Conservation (phyloP, 305 asterid genomes). For the Solanum hybrid region DNA sequence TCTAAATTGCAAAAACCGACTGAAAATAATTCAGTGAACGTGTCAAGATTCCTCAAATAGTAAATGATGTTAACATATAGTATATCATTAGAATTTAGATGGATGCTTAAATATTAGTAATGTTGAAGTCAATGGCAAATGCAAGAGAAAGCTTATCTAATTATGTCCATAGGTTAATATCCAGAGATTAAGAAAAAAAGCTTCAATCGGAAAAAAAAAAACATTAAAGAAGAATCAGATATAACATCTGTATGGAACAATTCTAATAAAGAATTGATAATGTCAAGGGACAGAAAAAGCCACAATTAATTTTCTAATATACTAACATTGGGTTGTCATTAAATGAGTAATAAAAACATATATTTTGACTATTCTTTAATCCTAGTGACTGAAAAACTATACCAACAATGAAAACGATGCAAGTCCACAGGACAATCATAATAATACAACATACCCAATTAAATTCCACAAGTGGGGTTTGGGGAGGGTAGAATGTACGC, state of each 20-base stretch:
- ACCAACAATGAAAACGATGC: neutral
- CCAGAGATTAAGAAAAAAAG: neutral
- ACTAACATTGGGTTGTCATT: neutral
- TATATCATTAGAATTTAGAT: neutral
- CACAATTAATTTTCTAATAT: neutral
- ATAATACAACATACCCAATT: neutral
- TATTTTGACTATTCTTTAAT: neutral
- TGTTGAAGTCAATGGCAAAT: neutral
- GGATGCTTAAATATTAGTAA: neutral
- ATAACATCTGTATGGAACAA: neutral
- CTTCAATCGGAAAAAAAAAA: neutral
- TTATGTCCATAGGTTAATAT: neutral
- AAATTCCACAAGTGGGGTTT: neutral
- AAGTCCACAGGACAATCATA: neutral
- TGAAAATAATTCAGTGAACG: slow-evolving; percentile 23
- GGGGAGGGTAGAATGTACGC: neutral
- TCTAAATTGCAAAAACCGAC: slow-evolving; percentile 88
- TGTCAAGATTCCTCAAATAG: slow-evolving; percentile 2
- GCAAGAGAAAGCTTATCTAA: neutral
- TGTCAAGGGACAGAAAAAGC: neutral
- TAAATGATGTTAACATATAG: neutral
- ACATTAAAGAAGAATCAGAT: neutral
- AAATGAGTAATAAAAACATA: neutral
- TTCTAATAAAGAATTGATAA: neutral
- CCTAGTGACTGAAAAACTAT: neutral